A percentile compares a stretch with the other conserved stretches of the same genome.
Evolutionary conservation across 2,329 filamentous ascomycete genomes (phyloP).

Genomic region (Chrysosporium keratinophilum): DNA sequence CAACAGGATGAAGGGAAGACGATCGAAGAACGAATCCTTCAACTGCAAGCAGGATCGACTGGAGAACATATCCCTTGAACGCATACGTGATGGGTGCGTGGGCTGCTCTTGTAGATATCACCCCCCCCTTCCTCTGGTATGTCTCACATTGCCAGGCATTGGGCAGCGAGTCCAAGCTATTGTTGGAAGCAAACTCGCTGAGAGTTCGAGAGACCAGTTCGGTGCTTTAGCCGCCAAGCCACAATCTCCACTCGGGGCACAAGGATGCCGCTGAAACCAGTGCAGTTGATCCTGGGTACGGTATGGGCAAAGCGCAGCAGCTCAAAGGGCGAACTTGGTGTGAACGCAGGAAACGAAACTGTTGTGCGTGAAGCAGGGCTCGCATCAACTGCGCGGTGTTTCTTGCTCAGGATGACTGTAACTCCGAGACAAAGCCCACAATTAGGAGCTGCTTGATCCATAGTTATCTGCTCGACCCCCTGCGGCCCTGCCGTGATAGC

Average conservation of each 20-base stretch:
- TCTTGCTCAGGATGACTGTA: neutral
- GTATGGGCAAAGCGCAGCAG: neutral
- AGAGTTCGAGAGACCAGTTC: neutral
- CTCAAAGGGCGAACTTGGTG: neutral
- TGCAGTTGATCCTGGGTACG: conserved; percentile 2
- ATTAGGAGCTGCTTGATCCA: neutral
- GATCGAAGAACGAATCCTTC: too few species aligned
- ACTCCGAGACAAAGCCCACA: conserved; percentile 4
- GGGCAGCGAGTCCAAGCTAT: neutral
- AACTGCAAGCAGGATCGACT: neutral
- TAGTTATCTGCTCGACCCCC: neutral
- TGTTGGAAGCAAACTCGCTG: neutral
- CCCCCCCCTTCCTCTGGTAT: neutral
- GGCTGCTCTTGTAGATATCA: neutral
- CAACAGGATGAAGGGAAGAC: too few species aligned
- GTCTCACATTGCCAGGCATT: neutral
- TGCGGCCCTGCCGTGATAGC: neutral
- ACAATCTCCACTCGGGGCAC: neutral
- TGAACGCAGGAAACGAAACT: conserved; percentile 3
- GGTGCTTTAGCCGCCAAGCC: conserved; percentile 1
- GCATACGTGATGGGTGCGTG: neutral
- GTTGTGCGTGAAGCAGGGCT: neutral
- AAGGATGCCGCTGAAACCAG: conserved; percentile 7
- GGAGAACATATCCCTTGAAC: neutral
- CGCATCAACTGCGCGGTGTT: neutral